A percentile compares a stretch with the other conserved stretches of the same genome.
Evolutionary conservation across 345 rosid genomes (phyloP).

Genomic region (Acer negundo): DNA sequence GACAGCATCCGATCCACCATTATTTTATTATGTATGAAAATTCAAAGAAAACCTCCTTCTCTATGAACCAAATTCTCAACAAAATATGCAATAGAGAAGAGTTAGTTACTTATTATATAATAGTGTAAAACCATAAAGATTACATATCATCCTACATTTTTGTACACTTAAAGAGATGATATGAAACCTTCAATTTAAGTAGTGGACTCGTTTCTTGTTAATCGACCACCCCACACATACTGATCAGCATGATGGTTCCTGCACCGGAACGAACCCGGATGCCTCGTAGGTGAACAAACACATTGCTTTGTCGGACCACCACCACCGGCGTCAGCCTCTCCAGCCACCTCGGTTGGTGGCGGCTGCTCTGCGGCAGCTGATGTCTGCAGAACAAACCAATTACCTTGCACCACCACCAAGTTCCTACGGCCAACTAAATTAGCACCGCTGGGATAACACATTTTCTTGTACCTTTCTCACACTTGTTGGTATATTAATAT

Average conservation of each 20-base stretch:
- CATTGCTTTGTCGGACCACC: conserved; percentile 45
- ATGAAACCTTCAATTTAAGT: background rate
- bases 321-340: conserved; percentile 27
- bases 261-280: conserved; percentile 82
- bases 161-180: background rate
- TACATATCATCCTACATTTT: background rate
- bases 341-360: conserved; percentile 20
- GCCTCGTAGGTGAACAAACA: conserved; percentile 71
- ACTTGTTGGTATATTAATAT: background rate
- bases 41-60: no score
- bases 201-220: conserved; percentile 6
- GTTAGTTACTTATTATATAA: background rate
- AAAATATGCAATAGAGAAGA: background rate
- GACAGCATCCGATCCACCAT: background rate
- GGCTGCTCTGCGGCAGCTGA: background rate
- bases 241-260: conserved; percentile 59
- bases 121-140: background rate
- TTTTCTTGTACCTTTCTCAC: background rate
- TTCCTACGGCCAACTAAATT: conserved; percentile 9
- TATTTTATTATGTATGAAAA: no score
- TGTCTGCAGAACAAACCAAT: conserved; percentile 24
- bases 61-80: background rate
- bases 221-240: conserved; percentile 49
- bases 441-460: conserved; percentile 27
- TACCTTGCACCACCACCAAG: conserved; percentile 15